A percentile compares a stretch with the other conserved stretches of the same genome.
These are phyloP conservation scores for Trebouxia sp. DNA, from an alignment of 139 green algal species.

Conservation along the genomic window DNA sequence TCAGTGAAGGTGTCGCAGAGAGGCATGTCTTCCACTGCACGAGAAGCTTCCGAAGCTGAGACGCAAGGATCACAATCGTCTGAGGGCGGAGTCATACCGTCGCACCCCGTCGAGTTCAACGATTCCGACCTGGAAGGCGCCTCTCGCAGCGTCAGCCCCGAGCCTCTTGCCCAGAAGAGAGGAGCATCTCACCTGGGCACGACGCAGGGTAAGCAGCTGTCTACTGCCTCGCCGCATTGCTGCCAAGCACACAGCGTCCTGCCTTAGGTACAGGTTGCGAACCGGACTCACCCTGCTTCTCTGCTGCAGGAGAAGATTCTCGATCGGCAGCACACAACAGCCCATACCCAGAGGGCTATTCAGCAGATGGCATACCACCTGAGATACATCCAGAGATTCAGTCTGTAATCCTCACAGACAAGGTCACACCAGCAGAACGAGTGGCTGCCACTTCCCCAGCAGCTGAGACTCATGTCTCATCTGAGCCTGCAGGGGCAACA, in stretches of 20 bases:
- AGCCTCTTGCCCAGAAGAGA: neutral
- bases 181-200: neutral
- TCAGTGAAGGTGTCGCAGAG: neutral
- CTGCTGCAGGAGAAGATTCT: too few species aligned
- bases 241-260: too few species aligned
- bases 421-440: neutral
- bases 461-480: neutral
- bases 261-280: too few species aligned
- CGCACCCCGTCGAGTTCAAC: neutral
- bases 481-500: neutral
- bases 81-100: neutral
- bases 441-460: neutral
- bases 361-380: conserved; percentile 22
- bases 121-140: neutral
- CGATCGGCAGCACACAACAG: too few species aligned
- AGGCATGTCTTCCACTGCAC: neutral
- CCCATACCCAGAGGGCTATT: neutral
- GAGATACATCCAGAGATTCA: neutral
- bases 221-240: too few species aligned
- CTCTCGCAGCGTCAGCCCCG: conserved; percentile 10
- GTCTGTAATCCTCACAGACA: neutral
- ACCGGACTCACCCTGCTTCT: too few species aligned
- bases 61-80: neutral
- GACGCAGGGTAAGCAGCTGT: too few species aligned
- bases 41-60: neutral